These are phyloP conservation scores for Trypanosomatidae sp. DNA, from an alignment of 208 protist genomes.

Conservation along the genomic window DNA sequence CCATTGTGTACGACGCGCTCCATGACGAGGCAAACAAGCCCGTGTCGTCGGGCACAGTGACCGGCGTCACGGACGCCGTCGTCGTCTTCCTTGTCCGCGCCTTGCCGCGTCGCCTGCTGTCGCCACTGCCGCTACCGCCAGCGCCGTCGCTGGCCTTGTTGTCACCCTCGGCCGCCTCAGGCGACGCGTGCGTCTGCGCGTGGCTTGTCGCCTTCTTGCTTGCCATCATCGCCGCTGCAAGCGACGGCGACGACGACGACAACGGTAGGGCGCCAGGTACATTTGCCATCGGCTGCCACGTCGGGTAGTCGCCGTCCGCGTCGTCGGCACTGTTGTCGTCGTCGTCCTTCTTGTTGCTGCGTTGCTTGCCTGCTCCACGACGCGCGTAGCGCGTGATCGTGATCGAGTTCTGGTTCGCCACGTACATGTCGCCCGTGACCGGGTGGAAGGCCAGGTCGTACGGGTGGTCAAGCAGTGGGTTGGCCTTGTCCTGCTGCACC, in stretches of 20 bases:
- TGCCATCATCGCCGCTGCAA: background rate
- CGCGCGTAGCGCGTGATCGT: slow-evolving; percentile 61
- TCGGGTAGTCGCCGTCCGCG: background rate
- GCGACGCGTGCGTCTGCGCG: too few species aligned
- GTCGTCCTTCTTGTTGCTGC: slow-evolving; percentile 24
- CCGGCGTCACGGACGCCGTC: too few species aligned
- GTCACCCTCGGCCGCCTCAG: background rate
- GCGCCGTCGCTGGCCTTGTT: background rate
- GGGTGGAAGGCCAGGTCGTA: slow-evolving; percentile 79
- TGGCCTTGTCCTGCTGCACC: slow-evolving; percentile 20
- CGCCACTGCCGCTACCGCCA: too few species aligned
- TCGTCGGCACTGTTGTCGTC: slow-evolving; percentile 3
- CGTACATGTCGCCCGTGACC: slow-evolving; percentile 46
- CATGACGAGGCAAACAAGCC: slow-evolving; percentile 73
- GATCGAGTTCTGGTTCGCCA: slow-evolving; percentile 78
- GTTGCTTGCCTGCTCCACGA: slow-evolving; percentile 18
- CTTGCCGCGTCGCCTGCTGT: background rate
- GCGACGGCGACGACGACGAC: background rate
- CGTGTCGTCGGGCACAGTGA: slow-evolving; percentile 18
- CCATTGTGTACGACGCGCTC: slow-evolving; percentile 50
- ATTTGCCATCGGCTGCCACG: background rate
- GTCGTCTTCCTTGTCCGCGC: slow-evolving; percentile 9
- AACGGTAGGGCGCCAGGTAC: background rate
- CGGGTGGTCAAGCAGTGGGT: slow-evolving; percentile 80
- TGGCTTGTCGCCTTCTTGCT: too few species aligned